phyloP scores from a whole-genome alignment of 2,329 filamentous ascomycete species.

The Teratosphaeria epicoccoides region DNA sequence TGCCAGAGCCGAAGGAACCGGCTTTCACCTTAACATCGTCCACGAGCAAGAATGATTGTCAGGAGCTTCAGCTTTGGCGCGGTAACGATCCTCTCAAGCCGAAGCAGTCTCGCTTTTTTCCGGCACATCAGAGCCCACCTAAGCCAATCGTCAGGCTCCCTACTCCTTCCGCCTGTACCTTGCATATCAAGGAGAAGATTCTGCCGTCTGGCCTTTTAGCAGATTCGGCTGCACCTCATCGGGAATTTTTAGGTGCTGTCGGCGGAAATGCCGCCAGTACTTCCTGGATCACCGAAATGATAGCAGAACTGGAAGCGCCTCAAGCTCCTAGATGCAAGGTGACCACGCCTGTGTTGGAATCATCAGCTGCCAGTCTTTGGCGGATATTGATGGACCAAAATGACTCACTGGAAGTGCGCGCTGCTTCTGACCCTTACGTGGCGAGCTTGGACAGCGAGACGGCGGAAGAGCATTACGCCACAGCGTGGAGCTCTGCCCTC shows the following conservation, averaged over 20 bases:
- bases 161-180: conserved; percentile 10
- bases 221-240: neutral
- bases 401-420: neutral
- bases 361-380: conserved; percentile 19
- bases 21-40: neutral
- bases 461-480: neutral
- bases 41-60: neutral
- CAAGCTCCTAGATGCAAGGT: neutral
- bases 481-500: neutral
- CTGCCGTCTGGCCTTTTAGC: neutral
- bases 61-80: conserved; percentile 15
- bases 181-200: conserved; percentile 11
- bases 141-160: conserved; percentile 15
- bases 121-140: conserved; percentile 5
- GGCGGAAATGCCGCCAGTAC: neutral
- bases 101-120: conserved; percentile 23
- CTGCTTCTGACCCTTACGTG: conserved; percentile 3
- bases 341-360: neutral
- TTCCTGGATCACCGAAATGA: neutral
- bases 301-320: neutral
- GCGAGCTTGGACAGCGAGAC: conserved; percentile 2
- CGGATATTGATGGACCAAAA: conserved; percentile 12
- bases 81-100: conserved; percentile 6
- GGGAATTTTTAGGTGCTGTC: neutral
- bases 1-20: conserved; percentile 13